Percentiles rank a stretch among this genome's conserved stretches.
Evolutionary conservation across 352 stramenopile genomes (phyloP).

Genomic region (Phytophthora rubi): DNA sequence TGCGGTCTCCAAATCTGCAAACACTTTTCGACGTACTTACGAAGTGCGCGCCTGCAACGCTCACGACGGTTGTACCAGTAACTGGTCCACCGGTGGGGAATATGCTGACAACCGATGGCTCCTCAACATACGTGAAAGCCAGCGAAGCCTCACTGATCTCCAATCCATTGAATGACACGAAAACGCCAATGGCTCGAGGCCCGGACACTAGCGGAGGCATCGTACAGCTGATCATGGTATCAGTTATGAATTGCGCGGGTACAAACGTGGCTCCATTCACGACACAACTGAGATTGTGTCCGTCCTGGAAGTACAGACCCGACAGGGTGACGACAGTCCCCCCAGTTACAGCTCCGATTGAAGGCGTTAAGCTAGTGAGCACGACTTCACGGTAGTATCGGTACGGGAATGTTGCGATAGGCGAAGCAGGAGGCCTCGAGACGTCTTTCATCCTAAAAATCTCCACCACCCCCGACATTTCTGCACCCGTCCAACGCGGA

Average conservation of each 20-base stretch:
- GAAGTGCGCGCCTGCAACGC: constrained; percentile 40
- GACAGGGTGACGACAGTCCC: constrained; percentile 43
- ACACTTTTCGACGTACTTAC: constrained; percentile 25
- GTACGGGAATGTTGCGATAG: constrained; percentile 32
- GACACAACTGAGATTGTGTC: constrained; percentile 41
- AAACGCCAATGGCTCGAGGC: constrained; percentile 25
- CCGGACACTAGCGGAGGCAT: constrained; percentile 26
- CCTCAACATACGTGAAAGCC: constrained; percentile 41
- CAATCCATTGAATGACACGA: constrained; percentile 45
- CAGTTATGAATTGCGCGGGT: constrained; percentile 35
- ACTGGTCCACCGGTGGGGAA: constrained; percentile 36
- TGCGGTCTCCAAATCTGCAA: constrained; percentile 38
- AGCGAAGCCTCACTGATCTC: constrained; percentile 36
- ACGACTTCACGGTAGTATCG: constrained; percentile 41
- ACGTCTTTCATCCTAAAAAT: constrained; percentile 22
- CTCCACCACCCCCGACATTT: constrained; percentile 33
- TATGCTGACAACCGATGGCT: constrained; percentile 34
- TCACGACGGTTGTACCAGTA: constrained; percentile 36
- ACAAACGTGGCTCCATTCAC: constrained; percentile 32
- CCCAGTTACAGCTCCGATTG: constrained; percentile 28
- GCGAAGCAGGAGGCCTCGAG: neutral
- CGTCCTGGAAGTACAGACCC: constrained; percentile 41
- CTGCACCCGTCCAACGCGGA: constrained; percentile 22
- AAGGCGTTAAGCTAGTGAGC: constrained; percentile 31
- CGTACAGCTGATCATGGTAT: constrained; percentile 37